phyloP scores from a whole-genome alignment of 352 stramenopile genomes.

The Elongisporangium prolatum region DNA sequence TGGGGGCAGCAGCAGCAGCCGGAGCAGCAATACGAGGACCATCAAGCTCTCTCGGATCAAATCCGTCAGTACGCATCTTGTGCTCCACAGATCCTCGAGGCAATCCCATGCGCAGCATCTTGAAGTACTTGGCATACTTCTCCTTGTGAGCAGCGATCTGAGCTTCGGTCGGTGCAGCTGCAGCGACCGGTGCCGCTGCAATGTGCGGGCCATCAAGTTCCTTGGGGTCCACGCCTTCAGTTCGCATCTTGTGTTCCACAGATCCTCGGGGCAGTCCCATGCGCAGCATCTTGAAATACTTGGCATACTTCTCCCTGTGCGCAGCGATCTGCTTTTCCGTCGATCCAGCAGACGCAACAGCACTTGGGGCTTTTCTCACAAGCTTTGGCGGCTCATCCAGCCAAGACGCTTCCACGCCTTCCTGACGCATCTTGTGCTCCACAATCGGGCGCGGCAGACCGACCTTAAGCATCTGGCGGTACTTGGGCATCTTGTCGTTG shows the following conservation, averaged over 20 bases:
- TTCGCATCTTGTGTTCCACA: conserved; percentile 85
- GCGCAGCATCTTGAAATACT: conserved; percentile 85
- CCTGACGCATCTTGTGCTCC: conserved; percentile 84
- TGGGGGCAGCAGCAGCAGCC: conserved; percentile 10
- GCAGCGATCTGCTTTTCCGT: conserved; percentile 48
- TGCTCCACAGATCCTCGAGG: conserved; percentile 74
- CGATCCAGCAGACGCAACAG: conserved; percentile 13
- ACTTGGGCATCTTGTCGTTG: conserved; percentile 65
- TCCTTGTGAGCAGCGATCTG: conserved; percentile 51
- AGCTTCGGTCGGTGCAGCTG: conserved; percentile 29
- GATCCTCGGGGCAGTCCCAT: conserved; percentile 64
- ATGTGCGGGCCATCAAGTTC: conserved; percentile 57
- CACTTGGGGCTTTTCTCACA: conserved; percentile 15
- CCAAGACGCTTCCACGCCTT: conserved; percentile 59
- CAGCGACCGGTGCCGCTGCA: conserved; percentile 5
- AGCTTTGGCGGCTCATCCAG: conserved; percentile 50
- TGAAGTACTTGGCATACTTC: conserved; percentile 83
- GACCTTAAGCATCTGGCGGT: conserved; percentile 78
- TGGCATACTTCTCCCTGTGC: conserved; percentile 68
- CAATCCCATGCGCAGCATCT: conserved; percentile 77
- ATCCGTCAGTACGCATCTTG: conserved; percentile 73
- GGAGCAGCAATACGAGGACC: conserved; percentile 26
- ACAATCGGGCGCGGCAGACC: conserved; percentile 59
- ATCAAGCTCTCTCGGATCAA: conserved; percentile 67
- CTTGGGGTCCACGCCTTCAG: conserved; percentile 60